A percentile compares a stretch with the other conserved stretches of the same genome.
Evolutionary conservation across 371 early-diverging fungal species (phyloP).

Genomic region (Chytridium lagenaria): DNA sequence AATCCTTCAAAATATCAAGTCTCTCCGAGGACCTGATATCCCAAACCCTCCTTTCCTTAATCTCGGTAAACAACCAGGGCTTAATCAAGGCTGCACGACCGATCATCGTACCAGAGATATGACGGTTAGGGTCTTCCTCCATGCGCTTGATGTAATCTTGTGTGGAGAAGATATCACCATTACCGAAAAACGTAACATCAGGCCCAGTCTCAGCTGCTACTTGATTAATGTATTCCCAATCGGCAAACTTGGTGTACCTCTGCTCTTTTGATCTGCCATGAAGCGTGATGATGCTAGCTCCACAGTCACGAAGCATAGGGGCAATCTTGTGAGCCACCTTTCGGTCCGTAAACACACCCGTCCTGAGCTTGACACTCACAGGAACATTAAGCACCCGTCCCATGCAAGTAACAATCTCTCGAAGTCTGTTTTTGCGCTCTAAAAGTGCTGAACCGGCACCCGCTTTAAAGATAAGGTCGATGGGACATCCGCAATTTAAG

Average conservation of each 20-base stretch:
- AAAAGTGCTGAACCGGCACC: constrained; percentile 89
- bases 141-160: constrained; percentile 81
- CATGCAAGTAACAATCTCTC: constrained; percentile 81
- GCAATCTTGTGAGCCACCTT: constrained; percentile 78
- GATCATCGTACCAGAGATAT: constrained; percentile 91
- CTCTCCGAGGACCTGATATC: constrained; percentile 93
- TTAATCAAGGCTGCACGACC: constrained; percentile 91
- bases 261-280: constrained; percentile 94
- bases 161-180: constrained; percentile 90
- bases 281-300: constrained; percentile 64
- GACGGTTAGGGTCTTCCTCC: constrained; percentile 26
- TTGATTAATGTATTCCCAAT: constrained; percentile 88
- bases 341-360: constrained; percentile 71
- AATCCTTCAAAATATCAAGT: constrained; percentile 85
- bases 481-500: constrained; percentile 94
- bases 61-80: constrained; percentile 93
- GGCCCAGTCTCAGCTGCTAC: constrained; percentile 52
- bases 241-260: constrained; percentile 87
- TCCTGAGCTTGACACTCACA: constrained; percentile 91
- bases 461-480: constrained; percentile 81
- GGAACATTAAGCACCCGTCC: constrained; percentile 73
- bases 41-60: constrained; percentile 82
- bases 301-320: constrained; percentile 69
- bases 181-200: constrained; percentile 63
- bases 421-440: constrained; percentile 68